phyloP scores from a whole-genome alignment of 495 filamentous ascomycete genomes.

The Pyrenula aspistea region DNA sequence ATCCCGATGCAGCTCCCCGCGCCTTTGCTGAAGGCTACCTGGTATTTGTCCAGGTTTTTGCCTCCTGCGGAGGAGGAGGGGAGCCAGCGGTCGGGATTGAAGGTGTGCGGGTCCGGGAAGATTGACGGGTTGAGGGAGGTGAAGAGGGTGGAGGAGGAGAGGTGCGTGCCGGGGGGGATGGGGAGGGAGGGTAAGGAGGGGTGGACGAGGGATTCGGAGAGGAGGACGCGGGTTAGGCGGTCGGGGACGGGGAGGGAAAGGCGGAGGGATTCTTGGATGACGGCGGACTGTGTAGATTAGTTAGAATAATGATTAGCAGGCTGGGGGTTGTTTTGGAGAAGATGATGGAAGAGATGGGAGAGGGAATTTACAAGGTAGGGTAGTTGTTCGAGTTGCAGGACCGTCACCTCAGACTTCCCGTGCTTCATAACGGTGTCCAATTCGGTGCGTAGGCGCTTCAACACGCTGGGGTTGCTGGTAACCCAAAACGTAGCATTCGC shows the following conservation, averaged over 20 bases:
- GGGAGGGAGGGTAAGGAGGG: constrained; percentile 12
- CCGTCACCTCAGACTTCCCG: constrained; percentile 14
- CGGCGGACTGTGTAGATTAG: constrained; percentile 17
- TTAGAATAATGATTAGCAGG: neutral
- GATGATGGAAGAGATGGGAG: neutral
- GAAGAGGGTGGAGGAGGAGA: constrained; percentile 34
- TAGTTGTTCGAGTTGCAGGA: constrained; percentile 32
- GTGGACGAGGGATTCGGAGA: constrained; percentile 25
- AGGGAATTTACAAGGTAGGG: constrained; percentile 29
- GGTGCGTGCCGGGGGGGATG: constrained; percentile 25
- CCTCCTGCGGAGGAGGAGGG: constrained; percentile 10
- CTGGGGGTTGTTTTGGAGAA: too few relatives aligned
- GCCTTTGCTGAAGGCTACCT: constrained; percentile 32
- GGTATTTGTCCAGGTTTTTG: constrained; percentile 17
- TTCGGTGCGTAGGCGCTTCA: constrained; percentile 17
- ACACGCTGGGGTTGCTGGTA: constrained; percentile 19
- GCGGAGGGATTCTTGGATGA: constrained; percentile 35
- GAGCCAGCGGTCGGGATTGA: constrained; percentile 40
- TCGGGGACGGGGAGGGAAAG: constrained; percentile 26
- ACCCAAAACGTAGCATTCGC: constrained; percentile 27
- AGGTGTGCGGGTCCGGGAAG: constrained; percentile 32
- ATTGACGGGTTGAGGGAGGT: constrained; percentile 32
- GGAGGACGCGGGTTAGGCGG: constrained; percentile 29
- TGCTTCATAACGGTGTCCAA: constrained; percentile 18
- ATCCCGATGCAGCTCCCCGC: constrained; percentile 33